Conservation (phyloP, 2,329 filamentous ascomycete species). For the Calonectria montana region DNA sequence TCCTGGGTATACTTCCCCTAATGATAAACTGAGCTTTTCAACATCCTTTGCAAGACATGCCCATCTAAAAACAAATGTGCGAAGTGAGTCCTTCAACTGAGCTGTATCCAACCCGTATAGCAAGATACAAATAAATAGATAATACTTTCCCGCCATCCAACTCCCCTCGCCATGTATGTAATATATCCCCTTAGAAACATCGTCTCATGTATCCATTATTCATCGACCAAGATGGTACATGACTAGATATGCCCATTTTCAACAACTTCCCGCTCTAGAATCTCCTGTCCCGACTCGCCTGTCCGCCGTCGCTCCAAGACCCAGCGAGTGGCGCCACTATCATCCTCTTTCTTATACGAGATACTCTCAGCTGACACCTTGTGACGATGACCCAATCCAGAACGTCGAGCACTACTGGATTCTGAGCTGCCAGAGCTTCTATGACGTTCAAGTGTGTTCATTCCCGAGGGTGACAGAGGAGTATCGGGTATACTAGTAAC, state of each 20-base stretch:
- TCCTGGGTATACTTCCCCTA: conserved; percentile 21
- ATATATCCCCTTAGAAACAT: not conserved
- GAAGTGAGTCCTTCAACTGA: not conserved
- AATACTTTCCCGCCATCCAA: not conserved
- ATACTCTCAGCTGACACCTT: conserved; percentile 74
- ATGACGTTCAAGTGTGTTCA: conserved; percentile 35
- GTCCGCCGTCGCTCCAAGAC: conserved; percentile 76
- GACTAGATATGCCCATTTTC: conserved; percentile 63
- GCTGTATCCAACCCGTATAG: not conserved
- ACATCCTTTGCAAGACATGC: conserved; percentile 7
- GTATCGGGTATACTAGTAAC: conserved; percentile 29
- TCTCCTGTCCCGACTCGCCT: conserved; percentile 72
- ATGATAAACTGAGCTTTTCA: conserved; percentile 31
- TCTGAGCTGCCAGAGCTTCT: conserved; percentile 28
- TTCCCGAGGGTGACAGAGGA: conserved; percentile 30
- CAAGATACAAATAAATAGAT: not conserved
- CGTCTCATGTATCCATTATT: not conserved
- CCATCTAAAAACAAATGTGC: conserved; percentile 5
- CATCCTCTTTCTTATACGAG: conserved; percentile 75
- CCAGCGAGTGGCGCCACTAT: conserved; percentile 71
- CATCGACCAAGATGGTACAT: not conserved
- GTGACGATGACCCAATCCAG: conserved; percentile 58
- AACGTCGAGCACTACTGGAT: conserved; percentile 22
- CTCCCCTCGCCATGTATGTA: conserved; percentile 2
- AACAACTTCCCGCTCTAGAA: conserved; percentile 74